Base-by-base conservation (phyloP, 768 basidiomycete species). In the Termitomyces sp. region DNA sequence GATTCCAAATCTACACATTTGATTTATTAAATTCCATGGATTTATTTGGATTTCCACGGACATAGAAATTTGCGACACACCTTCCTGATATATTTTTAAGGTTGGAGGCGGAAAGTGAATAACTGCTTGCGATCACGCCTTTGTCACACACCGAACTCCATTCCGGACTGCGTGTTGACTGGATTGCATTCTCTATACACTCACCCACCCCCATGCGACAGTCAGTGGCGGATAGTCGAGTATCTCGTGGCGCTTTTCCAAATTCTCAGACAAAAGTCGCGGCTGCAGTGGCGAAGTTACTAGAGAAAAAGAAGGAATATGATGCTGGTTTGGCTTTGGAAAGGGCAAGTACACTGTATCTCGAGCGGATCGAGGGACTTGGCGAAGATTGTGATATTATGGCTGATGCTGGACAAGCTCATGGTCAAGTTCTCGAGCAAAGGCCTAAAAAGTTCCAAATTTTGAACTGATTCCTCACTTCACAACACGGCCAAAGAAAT, bases 391-490 rank as follows among this genome's bases (percentile, higher is more conserved):
- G 84, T 62, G 80, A 88, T 56, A 77, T 83, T 20, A 90, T 91
- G 85, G 89, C 88, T 7, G 79, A 87, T 56, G 87, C 89, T 2
- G 89, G 87, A 5, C 73, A 81, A 76, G 89, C 86, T 32, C 85
- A 87, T 58, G 89, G 89, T 11, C 81, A 89, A 64, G 88, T 91
- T 4, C 78, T 89, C 23, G 83, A 83, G 54, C 88, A 90, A 57
- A 90, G 88, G 89, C 86, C 88, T 9, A 83, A 81, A 65, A 91
- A 91, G 89, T 91, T 91, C 63, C 79, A 83, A 60, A 89, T 89
- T 50, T 71, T 91, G 46, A 80, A 71, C 53, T 72, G 84, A 55
- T 91, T 89, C 65, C 62, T 87, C 50, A 73, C 80, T 39, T 74
- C 78, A 41, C 74, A 77, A 42, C 76, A 76, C 39, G 63, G 68